A percentile compares a stretch with the other conserved stretches of the same genome.
Conservation (phyloP, 75 land plant genomes). For the Adiantum capillusveneris region DNA sequence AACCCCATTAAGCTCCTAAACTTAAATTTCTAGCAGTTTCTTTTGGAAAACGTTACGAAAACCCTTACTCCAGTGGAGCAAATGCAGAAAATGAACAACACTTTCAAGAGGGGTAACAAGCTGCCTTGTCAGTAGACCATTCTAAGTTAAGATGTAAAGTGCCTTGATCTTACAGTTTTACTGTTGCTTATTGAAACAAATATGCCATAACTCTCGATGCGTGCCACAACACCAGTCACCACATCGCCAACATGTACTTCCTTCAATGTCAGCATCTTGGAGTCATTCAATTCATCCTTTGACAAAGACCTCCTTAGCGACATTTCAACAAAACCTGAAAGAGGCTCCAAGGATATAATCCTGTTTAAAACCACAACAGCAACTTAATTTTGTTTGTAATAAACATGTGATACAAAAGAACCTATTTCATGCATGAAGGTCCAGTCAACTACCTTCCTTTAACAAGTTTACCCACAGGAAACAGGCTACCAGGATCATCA, state of each 20-base stretch:
- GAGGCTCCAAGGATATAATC: conserved; percentile 59
- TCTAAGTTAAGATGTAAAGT: neutral
- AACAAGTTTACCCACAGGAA: conserved; percentile 85
- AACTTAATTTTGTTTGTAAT: neutral
- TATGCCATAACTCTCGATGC: conserved; percentile 62
- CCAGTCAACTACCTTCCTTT: conserved; percentile 49
- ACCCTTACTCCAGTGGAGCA: too few relatives aligned
- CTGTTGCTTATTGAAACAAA: conserved; percentile 59
- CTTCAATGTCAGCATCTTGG: conserved; percentile 14
- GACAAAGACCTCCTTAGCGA: conserved; percentile 36
- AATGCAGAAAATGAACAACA: conserved; percentile 1
- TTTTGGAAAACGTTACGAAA: too few relatives aligned
- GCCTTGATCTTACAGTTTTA: conserved; percentile 37
- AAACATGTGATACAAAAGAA: neutral
- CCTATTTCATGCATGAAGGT: neutral
- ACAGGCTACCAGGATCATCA: conserved; percentile 50
- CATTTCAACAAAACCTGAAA: conserved; percentile 61
- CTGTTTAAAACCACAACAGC: conserved; percentile 24
- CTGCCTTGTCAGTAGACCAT: neutral
- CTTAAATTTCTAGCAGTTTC: too few relatives aligned
- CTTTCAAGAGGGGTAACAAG: neutral
- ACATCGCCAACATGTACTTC: conserved; percentile 56
- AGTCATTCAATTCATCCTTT: neutral
- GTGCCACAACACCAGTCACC: conserved; percentile 50
- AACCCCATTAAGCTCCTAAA: too few relatives aligned